Base-by-base conservation (phyloP, 2,329 filamentous ascomycete genomes). In the Verticillium zaregamsianum region DNA sequence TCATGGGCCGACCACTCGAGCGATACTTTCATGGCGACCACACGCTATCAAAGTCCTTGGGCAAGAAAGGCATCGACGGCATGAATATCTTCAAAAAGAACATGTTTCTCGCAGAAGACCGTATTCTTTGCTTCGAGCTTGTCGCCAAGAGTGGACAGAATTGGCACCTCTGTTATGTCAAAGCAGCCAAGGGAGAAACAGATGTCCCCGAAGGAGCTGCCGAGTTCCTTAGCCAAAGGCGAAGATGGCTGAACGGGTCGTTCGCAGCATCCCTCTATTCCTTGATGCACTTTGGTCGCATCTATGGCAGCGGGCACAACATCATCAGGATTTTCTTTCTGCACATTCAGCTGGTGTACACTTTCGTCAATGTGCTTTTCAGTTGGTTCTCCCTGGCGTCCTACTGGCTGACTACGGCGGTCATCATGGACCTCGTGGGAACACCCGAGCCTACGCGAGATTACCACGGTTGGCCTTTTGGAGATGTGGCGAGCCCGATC, bases 31-130 rank as follows among this genome's bases (percentile, higher is more conserved):
- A 95, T 76, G 92, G 92, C 83, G 92, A 96, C 72, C 92, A 95
- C 77, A 95, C 92, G 0, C 84, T 95, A 28, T 93, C 92, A 60
- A 92, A 92, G 77, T 87, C 92, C 67, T 85, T 94, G 60, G 91
- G 91, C 68, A 93, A 93, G 79, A 96, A 96, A 83, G 92, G 92
- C 85, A 95, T 96, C 69, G 92, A 96, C 74, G 92, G 92, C 70
- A 96, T 96, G 92, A 95, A 95, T 79, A 96, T 96, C 75, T 96
- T 96, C 89, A 96, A 95, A 82, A 96, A 96, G 86, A 96, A 96
- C 85, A 96, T 96, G 92, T 96, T 96, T 82, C 92, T 96, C 86
- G 92, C 92, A 78, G 92, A 96, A 79, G 92, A 96, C 87, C 90
- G 92, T 86, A 96, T 96, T 80, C 84, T 96, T 59, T 96, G 92